Percentiles rank a stretch among this genome's conserved stretches.
Evolutionary conservation across 164 flowering plant species (phyloP).

Genomic region (Piper betle): DNA sequence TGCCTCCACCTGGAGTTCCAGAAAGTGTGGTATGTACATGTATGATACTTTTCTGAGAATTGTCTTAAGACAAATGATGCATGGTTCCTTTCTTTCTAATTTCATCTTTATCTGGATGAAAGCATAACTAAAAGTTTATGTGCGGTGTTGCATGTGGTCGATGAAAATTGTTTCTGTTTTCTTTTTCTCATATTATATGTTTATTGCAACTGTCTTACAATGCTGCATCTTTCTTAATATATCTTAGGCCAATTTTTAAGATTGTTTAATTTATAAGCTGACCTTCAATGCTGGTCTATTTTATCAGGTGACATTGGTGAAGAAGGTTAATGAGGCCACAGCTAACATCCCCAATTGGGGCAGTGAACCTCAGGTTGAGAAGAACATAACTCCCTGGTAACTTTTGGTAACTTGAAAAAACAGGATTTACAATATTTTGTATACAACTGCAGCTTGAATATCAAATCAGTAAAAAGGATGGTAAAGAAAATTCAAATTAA

Average conservation of each 20-base stretch:
- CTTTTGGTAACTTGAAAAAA: no score
- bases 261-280: neutral
- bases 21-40: slow-evolving; percentile 91
- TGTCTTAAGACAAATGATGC: no score
- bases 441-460: no score
- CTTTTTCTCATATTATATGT: neutral
- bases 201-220: no score
- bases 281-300: neutral
- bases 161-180: no score
- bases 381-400: neutral
- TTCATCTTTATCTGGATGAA: neutral
- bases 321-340: slow-evolving; percentile 43
- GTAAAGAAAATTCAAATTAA: no score
- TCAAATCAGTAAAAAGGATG: no score
- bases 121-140: no score
- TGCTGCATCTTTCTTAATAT: no score
- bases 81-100: neutral
- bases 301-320: slow-evolving; percentile 31
- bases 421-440: no score
- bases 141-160: no score
- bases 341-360: slow-evolving; percentile 34
- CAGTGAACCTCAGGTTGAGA: neutral
- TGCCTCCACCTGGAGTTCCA: slow-evolving; percentile 97
- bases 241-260: no score
- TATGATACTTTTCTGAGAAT: neutral